phyloP scores from a whole-genome alignment of 257 asterid species.

The Sherardia arvensis region DNA sequence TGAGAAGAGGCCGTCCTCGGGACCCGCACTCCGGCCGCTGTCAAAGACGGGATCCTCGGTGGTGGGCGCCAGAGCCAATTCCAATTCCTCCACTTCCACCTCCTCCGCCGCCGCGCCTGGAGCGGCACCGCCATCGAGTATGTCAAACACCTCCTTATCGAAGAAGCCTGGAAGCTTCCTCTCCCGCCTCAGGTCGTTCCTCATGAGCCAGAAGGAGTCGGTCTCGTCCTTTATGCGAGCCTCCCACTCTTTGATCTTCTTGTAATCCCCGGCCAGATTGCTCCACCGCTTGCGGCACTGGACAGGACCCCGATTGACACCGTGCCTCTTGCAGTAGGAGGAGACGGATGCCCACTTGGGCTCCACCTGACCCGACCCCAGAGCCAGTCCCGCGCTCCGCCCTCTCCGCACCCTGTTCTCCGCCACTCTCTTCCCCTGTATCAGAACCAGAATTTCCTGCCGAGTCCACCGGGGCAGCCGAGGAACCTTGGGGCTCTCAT shows the following conservation, averaged over 20 bases:
- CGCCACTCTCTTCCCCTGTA: slow-evolving; percentile 75
- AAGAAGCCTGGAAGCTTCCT: slow-evolving; percentile 83
- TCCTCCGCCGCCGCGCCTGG: slow-evolving; percentile 15
- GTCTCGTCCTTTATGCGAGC: slow-evolving; percentile 37
- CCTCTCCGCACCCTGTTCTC: slow-evolving; percentile 62
- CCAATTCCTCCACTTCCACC: slow-evolving; percentile 35
- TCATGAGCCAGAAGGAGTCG: slow-evolving; percentile 93
- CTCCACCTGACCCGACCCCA: slow-evolving; percentile 65
- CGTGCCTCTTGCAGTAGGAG: slow-evolving; percentile 75
- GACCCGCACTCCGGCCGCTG: slow-evolving; percentile 66
- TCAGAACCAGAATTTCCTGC: slow-evolving; percentile 78
- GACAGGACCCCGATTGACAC: slow-evolving; percentile 87
- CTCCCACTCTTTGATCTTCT: slow-evolving; percentile 96
- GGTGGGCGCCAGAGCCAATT: slow-evolving; percentile 40
- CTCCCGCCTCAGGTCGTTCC: slow-evolving; percentile 85
- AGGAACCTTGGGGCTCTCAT: slow-evolving; percentile 44
- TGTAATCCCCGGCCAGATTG: slow-evolving; percentile 77
- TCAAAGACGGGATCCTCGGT: slow-evolving; percentile 53
- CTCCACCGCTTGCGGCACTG: slow-evolving; percentile 99
- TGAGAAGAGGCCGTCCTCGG: slow-evolving; percentile 70
- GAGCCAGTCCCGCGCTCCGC: slow-evolving; percentile 43
- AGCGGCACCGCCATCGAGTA: slow-evolving; percentile 47
- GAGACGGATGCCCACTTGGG: slow-evolving; percentile 95
- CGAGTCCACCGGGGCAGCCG: slow-evolving; percentile 91
- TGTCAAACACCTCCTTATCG: slow-evolving; percentile 83